These are phyloP conservation scores for Kuraishia hungarica DNA, from an alignment of 805 yeast species.

Conservation along the genomic window DNA sequence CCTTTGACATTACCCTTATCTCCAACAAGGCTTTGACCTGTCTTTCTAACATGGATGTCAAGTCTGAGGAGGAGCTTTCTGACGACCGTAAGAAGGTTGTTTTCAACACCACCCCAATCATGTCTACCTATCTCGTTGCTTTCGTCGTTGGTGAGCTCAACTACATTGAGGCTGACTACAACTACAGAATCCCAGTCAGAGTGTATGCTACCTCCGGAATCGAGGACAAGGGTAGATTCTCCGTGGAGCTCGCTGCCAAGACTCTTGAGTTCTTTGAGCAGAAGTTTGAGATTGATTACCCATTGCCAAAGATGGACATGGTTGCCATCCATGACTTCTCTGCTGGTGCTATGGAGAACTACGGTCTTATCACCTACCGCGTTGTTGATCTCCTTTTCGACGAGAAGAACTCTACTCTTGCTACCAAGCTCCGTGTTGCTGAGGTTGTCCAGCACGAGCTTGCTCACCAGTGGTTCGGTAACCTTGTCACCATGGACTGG, in stretches of 20 bases:
- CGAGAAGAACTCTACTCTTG: constrained; percentile 57
- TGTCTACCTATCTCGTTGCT: constrained; percentile 83
- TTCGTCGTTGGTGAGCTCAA: constrained; percentile 76
- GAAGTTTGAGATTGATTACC: constrained; percentile 67
- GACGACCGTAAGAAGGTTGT: constrained; percentile 43
- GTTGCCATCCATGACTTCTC: constrained; percentile 79
- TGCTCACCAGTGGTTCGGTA: constrained; percentile 92
- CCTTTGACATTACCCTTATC: constrained; percentile 56
- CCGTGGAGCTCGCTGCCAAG: constrained; percentile 69
- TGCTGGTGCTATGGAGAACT: constrained; percentile 89
- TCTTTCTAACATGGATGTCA: constrained; percentile 64
- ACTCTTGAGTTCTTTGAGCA: constrained; percentile 67
- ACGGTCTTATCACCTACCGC: constrained; percentile 74
- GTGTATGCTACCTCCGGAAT: constrained; percentile 77
- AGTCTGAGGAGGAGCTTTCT: constrained; percentile 33
- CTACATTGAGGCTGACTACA: constrained; percentile 47
- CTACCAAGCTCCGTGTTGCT: constrained; percentile 65
- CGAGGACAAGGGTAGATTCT: constrained; percentile 60
- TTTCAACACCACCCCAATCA: constrained; percentile 71
- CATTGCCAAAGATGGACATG: constrained; percentile 67
- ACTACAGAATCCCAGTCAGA: constrained; percentile 66
- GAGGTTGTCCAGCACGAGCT: constrained; percentile 85
- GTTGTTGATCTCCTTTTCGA: constrained; percentile 68
- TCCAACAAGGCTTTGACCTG: constrained; percentile 48
- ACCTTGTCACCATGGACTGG: constrained; percentile 86